These are phyloP conservation scores for Raphidocelis subcapitata DNA, from an alignment of 139 green algal genomes.

Conservation along the genomic window DNA sequence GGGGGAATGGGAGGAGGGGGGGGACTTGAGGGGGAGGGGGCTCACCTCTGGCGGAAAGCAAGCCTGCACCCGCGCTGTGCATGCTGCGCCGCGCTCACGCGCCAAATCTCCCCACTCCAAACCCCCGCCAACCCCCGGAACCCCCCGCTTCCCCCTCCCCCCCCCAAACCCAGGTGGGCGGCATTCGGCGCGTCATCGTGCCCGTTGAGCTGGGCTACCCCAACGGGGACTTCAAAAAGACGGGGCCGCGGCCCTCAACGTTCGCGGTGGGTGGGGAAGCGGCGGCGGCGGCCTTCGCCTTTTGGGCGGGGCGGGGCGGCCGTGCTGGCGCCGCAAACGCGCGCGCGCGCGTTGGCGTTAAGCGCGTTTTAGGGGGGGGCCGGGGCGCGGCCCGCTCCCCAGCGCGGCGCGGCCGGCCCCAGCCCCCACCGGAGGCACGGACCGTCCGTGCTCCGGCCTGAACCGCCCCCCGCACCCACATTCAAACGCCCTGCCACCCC, in stretches of 20 bases:
- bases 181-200: conserved; percentile 80
- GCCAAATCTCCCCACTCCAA: too few species aligned
- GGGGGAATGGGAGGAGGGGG: too few species aligned
- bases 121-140: too few species aligned
- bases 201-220: conserved; percentile 84
- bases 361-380: not conserved
- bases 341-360: not conserved
- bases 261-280: conserved; percentile 42
- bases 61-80: too few species aligned
- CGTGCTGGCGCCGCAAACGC: not conserved
- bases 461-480: not conserved
- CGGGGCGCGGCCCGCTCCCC: too few species aligned
- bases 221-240: conserved; percentile 56
- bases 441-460: not conserved
- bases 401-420: not conserved
- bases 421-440: not conserved
- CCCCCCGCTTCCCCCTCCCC: too few species aligned
- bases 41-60: too few species aligned
- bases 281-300: not conserved
- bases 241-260: conserved; percentile 54
- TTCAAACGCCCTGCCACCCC: too few species aligned
- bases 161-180: conserved; percentile 41
- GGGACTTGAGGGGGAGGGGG: too few species aligned
- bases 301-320: not conserved
- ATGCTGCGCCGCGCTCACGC: too few species aligned